These are phyloP conservation scores for Pelargonium cotyledonis DNA, from an alignment of 441 rosid species.

Conservation along the genomic window DNA sequence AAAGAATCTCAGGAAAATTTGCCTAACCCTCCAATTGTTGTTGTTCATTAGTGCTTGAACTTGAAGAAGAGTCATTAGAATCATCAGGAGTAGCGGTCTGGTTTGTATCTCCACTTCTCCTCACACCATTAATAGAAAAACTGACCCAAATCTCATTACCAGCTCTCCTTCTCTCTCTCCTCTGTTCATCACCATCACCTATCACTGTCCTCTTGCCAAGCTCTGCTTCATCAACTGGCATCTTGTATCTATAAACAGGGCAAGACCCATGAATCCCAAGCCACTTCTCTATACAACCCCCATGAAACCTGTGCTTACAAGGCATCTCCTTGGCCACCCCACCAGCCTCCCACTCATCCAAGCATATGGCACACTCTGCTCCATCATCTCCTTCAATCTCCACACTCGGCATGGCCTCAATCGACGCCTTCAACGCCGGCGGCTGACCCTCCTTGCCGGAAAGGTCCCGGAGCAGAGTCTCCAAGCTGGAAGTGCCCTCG, in stretches of 20 bases:
- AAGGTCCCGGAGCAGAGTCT: no score
- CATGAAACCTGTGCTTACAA: conserved; percentile 70
- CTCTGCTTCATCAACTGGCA: conserved; percentile 51
- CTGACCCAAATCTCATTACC: conserved; percentile 40
- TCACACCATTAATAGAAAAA: conserved; percentile 28
- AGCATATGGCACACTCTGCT: conserved; percentile 52
- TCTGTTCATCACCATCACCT: conserved; percentile 37
- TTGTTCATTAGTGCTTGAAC: background rate
- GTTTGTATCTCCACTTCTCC: conserved; percentile 27
- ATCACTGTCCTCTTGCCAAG: conserved; percentile 29
- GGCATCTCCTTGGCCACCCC: conserved; percentile 81
- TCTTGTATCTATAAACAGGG: conserved; percentile 71
- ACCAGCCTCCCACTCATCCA: conserved; percentile 62
- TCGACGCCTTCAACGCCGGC: conserved; percentile 63
- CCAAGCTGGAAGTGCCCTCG: conserved; percentile 37
- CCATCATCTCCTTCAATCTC: conserved; percentile 22
- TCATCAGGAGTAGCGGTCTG: conserved; percentile 22
- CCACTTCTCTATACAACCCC: conserved; percentile 71
- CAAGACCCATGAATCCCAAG: conserved; percentile 65
- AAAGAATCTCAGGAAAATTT: background rate
- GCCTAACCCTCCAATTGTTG: conserved; percentile 17
- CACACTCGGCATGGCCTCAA: conserved; percentile 52
- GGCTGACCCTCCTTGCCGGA: conserved; percentile 52
- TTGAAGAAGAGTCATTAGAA: conserved; percentile 16
- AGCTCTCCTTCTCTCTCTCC: no score